These are phyloP conservation scores for Solanum clarkiae DNA, from an alignment of 257 asterid genomes.

Conservation along the genomic window DNA sequence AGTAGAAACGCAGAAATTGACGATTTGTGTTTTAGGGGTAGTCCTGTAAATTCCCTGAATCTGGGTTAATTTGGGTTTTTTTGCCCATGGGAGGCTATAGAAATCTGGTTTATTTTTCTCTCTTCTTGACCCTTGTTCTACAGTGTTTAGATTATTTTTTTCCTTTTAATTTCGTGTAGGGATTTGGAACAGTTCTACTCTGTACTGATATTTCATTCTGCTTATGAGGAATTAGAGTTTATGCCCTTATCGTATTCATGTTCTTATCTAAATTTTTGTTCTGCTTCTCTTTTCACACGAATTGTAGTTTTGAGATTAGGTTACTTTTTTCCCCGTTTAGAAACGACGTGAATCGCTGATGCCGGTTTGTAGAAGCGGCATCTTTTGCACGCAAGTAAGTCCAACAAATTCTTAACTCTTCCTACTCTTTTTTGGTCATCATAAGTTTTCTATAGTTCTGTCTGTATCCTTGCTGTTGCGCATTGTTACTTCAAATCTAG, in stretches of 20 bases:
- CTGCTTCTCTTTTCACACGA: neutral
- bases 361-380: neutral
- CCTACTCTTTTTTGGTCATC: neutral
- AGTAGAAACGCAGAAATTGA: constrained; percentile 16
- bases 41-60: constrained; percentile 25
- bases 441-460: neutral
- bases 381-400: neutral
- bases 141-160: neutral
- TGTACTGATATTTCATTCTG: neutral
- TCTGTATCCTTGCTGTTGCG: neutral
- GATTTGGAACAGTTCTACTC: neutral
- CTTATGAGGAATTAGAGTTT: neutral
- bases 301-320: neutral
- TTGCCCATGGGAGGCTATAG: constrained; percentile 9
- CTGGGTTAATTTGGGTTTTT: constrained; percentile 14
- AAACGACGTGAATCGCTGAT: neutral
- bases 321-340: neutral
- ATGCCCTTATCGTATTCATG: neutral
- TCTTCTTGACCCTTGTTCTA: neutral
- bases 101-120: constrained; percentile 3
- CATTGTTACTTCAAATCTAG: neutral
- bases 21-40: constrained; percentile 28
- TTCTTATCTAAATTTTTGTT: neutral
- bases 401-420: neutral
- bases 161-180: neutral